Conservation (phyloP, 2,329 filamentous ascomycete species). For the Diaporthe longicolla region DNA sequence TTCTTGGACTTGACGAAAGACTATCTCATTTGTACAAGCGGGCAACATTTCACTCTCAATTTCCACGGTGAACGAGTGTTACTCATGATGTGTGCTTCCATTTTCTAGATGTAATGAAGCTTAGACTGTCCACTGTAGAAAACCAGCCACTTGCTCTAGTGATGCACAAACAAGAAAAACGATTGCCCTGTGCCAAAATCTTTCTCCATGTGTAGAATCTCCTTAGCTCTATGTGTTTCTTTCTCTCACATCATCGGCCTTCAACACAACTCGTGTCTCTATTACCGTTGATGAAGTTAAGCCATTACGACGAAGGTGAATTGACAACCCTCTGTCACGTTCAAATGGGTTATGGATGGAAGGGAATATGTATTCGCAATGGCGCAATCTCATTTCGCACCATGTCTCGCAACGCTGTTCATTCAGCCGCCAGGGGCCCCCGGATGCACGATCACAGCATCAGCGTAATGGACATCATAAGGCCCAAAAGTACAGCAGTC, state of each 20-base stretch:
- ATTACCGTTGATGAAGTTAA: background rate
- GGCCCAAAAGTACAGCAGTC: constrained; percentile 61
- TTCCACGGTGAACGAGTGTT: background rate
- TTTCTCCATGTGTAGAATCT: background rate
- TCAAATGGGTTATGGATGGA: constrained; percentile 13
- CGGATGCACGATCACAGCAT: constrained; percentile 57
- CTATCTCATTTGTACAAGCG: background rate
- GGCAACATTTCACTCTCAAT: too few species aligned
- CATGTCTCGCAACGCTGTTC: background rate
- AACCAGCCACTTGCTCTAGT: constrained; percentile 18
- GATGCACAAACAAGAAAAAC: constrained; percentile 22
- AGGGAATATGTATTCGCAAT: background rate
- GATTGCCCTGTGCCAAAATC: constrained; percentile 4
- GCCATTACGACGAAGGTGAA: background rate
- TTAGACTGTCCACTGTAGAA: constrained; percentile 2
- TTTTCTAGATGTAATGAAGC: constrained; percentile 10
- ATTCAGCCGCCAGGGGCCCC: background rate
- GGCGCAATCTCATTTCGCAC: background rate
- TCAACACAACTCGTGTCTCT: background rate
- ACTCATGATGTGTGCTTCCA: background rate
- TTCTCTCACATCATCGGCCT: background rate
- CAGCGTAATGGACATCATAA: constrained; percentile 67
- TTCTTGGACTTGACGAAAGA: background rate
- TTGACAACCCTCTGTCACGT: background rate
- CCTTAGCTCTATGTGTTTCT: background rate